Base-by-base conservation (phyloP, 352 stramenopile genomes). In the Pythium folliculosum region DNA sequence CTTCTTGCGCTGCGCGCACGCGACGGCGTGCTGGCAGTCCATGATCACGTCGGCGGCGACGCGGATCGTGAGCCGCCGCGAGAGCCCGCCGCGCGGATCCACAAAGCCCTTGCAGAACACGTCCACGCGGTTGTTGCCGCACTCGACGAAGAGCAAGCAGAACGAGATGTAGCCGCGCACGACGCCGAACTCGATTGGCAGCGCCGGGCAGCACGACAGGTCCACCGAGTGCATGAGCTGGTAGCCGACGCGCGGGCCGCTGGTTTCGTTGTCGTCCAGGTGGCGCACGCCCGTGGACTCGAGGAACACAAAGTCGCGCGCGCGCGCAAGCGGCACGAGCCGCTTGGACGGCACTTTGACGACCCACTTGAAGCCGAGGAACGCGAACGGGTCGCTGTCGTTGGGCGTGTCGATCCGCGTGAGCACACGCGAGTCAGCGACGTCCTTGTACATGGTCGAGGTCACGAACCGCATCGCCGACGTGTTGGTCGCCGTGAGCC, bases 81-180 rank as follows among this genome's bases (percentile, higher is more conserved):
- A 51, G 38, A 77, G 57, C 0, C 71, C 56, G 12, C 74, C 71
- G 8, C 69, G 71, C 22, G 68, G 74, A 19, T 81, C 74, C 5
- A 81, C 58, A 50, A 77, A 81, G 13, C 74, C 74, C 27, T 78
- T 78, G 62, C 67, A 71, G 53, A 81, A 81, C 2, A 81, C 61
- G 10, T 81, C 74, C 19, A 77, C 58, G 5, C 21, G 19, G 5
- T 65, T 65, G 0, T 49, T 40, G 9, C 12, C 3, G n/a, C 35
- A 63, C 27, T 81, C 71, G 19, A 67, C 68, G 32, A 81, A 81
- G 12, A 81, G 45, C 44, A 73, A 68, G 40, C 71, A 74, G 50
- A 78, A 77, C 40, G 74, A 81, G 5, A 81, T 59, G 49, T 63
- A 60, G 32, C 64, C 74, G 8, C 74, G 74, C 14, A 81, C 71